Base-by-base conservation (phyloP, 2,329 filamentous ascomycete genomes). In the Cladosporium halotolerans region DNA sequence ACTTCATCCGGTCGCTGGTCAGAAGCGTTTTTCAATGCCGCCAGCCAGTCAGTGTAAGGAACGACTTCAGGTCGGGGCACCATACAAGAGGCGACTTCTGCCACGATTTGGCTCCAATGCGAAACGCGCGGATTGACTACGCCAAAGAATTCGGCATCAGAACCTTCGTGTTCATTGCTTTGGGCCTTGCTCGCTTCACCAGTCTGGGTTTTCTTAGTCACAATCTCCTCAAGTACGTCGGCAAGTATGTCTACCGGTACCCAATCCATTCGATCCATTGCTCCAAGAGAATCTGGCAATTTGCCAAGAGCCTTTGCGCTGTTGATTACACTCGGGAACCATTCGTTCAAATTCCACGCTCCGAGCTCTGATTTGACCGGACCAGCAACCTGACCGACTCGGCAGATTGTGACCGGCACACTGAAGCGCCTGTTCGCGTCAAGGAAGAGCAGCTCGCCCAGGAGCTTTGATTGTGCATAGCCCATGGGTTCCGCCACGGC, bases 231-330 rank as follows among this genome's bases (percentile, higher is more conserved):
- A 0, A 75, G 53, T 2, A 72, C 66, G 2, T 68, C 61, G 2
- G 70, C 69, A 4, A 74, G 62, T 0, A 68, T 32, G 45, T 78
- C 74, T 9, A 74, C 67, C 0, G 75, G 75, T 2, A 77, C 55
- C 74, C 74, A 78, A 48, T 76, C 71, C 2, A 77, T 62, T 1
- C 56, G 56, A 4, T 62, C 60, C 14, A 71, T 59, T 1, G 61
- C 34, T 1, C 70, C 71, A 3, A 77, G 58, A 5, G 62, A 57
- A 3, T 65, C 60, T 0, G 76, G 75, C 1, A 78, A 41, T 3
- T 60, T 62, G 0, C 69, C 66, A 1, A 75, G 58, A 8, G 69
- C 62, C 4, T 67, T 57, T 0, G 72, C 73, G 48, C 69, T 73
- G 3, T 68, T 54, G 4, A 77, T 59, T 19, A 78, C 66, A 58